phyloP scores from a whole-genome alignment of 169 alveolate genomes.

The Besnoitia besnoiti region DNA sequence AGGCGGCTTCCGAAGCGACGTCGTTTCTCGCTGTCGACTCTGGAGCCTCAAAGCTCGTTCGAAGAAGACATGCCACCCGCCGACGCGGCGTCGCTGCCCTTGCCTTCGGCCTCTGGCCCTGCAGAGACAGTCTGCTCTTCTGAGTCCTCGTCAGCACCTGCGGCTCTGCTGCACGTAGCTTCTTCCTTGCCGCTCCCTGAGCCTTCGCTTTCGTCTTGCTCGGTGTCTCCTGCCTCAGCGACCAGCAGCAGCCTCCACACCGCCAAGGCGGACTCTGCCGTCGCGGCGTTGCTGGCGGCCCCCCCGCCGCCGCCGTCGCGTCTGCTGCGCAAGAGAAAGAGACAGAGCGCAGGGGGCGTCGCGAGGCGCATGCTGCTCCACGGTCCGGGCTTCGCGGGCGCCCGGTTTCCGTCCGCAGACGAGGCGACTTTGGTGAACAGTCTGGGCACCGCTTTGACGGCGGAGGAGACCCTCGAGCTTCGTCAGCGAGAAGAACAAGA shows the following conservation, averaged over 20 bases:
- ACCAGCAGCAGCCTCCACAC: background rate
- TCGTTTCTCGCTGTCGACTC: background rate
- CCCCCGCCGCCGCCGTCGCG: background rate
- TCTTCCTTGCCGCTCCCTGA: background rate
- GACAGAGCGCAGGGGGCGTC: background rate
- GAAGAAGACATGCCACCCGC: background rate
- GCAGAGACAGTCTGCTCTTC: background rate
- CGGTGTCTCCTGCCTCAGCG: background rate
- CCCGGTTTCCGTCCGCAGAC: background rate
- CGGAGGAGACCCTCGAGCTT: slow-evolving; percentile 34
- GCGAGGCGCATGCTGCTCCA: background rate
- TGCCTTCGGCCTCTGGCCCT: background rate
- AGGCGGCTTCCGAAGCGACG: slow-evolving; percentile 7
- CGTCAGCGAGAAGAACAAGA: slow-evolving; percentile 14
- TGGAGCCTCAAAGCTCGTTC: background rate
- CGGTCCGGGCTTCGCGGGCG: background rate
- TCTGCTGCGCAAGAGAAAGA: background rate
- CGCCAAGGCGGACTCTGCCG: background rate
- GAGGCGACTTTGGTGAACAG: slow-evolving; percentile 32
- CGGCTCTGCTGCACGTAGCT: background rate
- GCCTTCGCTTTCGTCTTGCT: background rate
- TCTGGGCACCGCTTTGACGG: slow-evolving; percentile 13
- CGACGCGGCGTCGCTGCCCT: background rate
- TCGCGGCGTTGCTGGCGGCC: slow-evolving; percentile 28
- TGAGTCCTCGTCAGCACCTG: background rate